Conservation (phyloP, 1,139 yeast genomes). For the Ashbya aceris region DNA sequence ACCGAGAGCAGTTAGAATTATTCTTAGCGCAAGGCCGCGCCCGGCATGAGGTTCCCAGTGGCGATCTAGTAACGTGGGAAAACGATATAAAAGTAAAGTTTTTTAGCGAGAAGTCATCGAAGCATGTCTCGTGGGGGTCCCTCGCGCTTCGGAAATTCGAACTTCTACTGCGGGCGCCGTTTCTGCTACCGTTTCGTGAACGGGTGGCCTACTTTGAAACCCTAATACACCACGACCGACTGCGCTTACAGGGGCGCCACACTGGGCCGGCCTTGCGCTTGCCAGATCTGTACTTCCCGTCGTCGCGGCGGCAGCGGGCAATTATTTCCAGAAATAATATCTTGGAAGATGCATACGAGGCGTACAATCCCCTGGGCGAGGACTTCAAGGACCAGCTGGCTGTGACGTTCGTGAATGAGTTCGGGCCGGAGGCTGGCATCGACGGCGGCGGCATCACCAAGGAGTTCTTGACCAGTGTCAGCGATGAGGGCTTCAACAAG, state of each 20-base stretch:
- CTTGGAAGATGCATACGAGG: slow-evolving; percentile 64
- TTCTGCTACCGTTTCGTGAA: slow-evolving; percentile 63
- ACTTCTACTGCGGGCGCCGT: slow-evolving; percentile 60
- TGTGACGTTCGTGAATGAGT: slow-evolving; percentile 60
- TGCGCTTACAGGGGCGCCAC: slow-evolving; percentile 14
- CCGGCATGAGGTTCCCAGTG: neutral
- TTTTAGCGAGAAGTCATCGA: neutral
- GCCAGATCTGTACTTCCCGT: slow-evolving; percentile 1
- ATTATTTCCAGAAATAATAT: slow-evolving; percentile 59
- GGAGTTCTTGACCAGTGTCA: slow-evolving; percentile 72
- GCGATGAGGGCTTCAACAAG: slow-evolving; percentile 55
- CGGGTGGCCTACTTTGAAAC: slow-evolving; percentile 66
- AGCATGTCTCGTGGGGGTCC: slow-evolving; percentile 1
- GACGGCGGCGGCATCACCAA: slow-evolving; percentile 97
- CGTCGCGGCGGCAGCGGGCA: slow-evolving; percentile 33
- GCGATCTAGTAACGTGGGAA: neutral
- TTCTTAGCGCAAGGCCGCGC: neutral
- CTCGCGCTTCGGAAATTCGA: slow-evolving; percentile 30
- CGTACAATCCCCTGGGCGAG: slow-evolving; percentile 40
- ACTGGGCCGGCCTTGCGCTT: neutral
- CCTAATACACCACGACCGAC: slow-evolving; percentile 47
- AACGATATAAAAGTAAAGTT: neutral
- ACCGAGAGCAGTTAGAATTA: neutral
- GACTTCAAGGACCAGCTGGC: slow-evolving; percentile 51
- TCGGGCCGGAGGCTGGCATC: slow-evolving; percentile 75